phyloP scores from a whole-genome alignment of 148 eudicot species.

The Rhododendron williamsianum region DNA sequence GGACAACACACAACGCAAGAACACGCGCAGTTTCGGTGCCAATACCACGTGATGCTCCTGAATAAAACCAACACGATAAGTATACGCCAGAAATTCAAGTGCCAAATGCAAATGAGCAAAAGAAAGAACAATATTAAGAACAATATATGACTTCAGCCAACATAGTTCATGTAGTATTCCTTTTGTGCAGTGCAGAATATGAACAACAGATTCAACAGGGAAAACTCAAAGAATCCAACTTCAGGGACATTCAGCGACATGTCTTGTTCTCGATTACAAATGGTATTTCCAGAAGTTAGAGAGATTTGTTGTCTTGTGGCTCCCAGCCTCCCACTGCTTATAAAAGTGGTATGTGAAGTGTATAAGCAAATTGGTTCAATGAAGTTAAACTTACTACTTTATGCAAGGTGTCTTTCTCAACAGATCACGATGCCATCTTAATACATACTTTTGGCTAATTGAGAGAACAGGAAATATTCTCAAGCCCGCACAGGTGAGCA shows the following conservation, averaged over 20 bases:
- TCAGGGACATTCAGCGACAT: neutral
- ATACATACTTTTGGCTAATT: neutral
- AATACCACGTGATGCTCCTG: constrained; percentile 91
- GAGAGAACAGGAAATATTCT: neutral
- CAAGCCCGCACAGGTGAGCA: neutral
- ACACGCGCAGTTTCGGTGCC: constrained; percentile 80
- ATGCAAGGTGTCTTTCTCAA: neutral
- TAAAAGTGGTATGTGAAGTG: neutral
- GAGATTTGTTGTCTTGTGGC: neutral
- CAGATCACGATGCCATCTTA: neutral
- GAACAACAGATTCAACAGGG: neutral
- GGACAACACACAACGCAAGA: constrained; percentile 84
- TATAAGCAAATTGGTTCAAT: neutral
- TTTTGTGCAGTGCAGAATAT: neutral
- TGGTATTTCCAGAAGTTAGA: neutral
- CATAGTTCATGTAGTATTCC: neutral
- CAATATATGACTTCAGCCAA: neutral
- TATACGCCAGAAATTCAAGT: neutral
- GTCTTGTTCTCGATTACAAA: neutral
- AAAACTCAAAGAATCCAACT: neutral
- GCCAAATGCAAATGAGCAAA: neutral
- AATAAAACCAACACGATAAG: neutral
- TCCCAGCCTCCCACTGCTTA: neutral
- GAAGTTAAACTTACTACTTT: neutral
- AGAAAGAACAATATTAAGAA: neutral